These are phyloP conservation scores for Suhomyces sp. DNA, from an alignment of 805 yeast species.

Conservation along the genomic window DNA sequence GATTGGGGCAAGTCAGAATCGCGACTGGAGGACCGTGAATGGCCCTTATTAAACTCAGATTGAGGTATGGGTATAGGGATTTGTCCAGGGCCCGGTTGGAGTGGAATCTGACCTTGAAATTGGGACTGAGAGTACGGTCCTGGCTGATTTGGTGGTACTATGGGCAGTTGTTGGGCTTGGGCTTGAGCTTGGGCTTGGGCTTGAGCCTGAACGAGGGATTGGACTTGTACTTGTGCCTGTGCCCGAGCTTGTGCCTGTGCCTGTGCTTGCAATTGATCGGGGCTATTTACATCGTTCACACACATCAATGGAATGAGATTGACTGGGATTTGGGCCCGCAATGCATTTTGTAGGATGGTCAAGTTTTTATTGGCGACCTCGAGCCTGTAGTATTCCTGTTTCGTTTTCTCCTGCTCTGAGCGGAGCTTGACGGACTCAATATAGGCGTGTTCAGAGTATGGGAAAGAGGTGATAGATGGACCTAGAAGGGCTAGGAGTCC, in stretches of 20 bases:
- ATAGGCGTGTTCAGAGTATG: conserved; percentile 57
- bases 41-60: background rate
- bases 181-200: conserved; percentile 7
- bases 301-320: conserved; percentile 62
- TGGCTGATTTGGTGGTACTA: too few relatives aligned
- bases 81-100: too few relatives aligned
- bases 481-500: conserved; percentile 48
- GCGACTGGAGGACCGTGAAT: conserved; percentile 5
- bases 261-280: background rate
- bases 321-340: conserved; percentile 62
- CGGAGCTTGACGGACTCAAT: conserved; percentile 57
- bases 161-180: conserved; percentile 1
- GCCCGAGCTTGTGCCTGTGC: background rate
- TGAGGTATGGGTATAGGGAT: background rate
- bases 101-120: background rate
- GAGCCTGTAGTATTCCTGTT: conserved; percentile 70
- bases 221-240: conserved; percentile 7
- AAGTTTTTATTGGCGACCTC: conserved; percentile 62
- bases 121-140: background rate
- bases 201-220: conserved; percentile 5
- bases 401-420: conserved; percentile 76
- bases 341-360: conserved; percentile 61
- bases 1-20: conserved; percentile 11
- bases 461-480: conserved; percentile 50
- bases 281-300: conserved; percentile 23